These are phyloP conservation scores for Gossypium raimondii DNA, from an alignment of 345 rosid genomes.

Conservation along the genomic window DNA sequence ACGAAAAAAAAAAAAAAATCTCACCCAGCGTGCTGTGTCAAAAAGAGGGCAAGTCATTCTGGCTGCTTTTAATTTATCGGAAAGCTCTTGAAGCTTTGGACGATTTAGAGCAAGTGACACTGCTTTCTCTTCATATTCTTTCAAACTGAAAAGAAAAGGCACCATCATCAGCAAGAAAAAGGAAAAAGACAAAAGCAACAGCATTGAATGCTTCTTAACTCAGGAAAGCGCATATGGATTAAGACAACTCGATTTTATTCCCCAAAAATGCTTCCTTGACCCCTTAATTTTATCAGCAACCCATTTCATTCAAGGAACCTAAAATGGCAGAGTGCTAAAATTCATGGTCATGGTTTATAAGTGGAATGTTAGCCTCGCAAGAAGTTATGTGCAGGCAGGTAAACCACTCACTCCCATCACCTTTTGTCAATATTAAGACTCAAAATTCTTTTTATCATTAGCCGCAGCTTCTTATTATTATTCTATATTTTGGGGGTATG, in stretches of 20 bases:
- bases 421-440: background rate
- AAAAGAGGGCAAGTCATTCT: conserved; percentile 83
- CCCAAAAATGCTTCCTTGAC: background rate
- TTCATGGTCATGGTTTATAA: background rate
- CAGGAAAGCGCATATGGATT: background rate
- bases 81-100: conserved; percentile 65
- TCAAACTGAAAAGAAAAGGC: conserved; percentile 42
- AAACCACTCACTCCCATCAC: background rate
- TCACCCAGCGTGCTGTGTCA: conserved; percentile 94
- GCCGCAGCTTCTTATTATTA: background rate
- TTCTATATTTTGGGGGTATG: background rate
- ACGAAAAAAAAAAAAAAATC: background rate
- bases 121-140: conserved; percentile 86
- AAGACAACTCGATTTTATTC: background rate
- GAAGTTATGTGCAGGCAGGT: background rate
- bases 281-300: background rate
- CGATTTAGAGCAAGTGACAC: conserved; percentile 70
- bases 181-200: background rate
- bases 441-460: background rate
- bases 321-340: background rate
- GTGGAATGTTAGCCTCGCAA: background rate
- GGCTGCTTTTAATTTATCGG: conserved; percentile 51
- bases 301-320: background rate
- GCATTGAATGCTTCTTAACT: background rate
- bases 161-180: background rate